phyloP scores from a whole-genome alignment of 768 basidiomycete species.

The Phanerochaete carnosa region DNA sequence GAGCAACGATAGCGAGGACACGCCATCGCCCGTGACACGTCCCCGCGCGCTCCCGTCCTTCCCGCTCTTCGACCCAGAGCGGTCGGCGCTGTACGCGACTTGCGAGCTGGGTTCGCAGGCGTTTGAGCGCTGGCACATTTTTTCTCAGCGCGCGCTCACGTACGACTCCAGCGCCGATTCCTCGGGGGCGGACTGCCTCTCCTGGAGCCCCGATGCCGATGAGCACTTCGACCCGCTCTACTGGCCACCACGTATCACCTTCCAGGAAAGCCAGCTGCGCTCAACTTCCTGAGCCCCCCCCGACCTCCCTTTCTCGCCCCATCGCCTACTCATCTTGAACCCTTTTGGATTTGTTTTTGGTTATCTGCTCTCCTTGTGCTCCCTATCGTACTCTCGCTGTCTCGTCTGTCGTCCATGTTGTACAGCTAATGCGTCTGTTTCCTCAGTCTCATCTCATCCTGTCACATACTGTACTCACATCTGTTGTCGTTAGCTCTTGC shows the following conservation, averaged over 20 bases:
- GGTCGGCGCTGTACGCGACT: background rate
- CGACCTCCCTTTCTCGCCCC: background rate
- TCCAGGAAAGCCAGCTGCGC: constrained; percentile 5
- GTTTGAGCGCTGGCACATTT: background rate
- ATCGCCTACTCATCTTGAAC: background rate
- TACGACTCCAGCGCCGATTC: background rate
- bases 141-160: background rate
- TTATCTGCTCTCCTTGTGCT: background rate
- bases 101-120: background rate
- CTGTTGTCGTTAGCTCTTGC: background rate
- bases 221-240: background rate
- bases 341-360: background rate
- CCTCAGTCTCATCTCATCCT: background rate
- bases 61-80: background rate
- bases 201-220: background rate
- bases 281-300: background rate
- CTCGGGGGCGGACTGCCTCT: background rate
- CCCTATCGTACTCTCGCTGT: background rate
- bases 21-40: background rate
- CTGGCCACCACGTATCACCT: constrained; percentile 4
- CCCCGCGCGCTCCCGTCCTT: background rate
- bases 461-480: background rate
- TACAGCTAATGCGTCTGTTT: background rate
- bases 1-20: background rate
- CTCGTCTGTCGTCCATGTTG: background rate